Evolutionary conservation across 2,329 filamentous ascomycete genomes (phyloP).

Genomic region (Venturiaceae sp.): DNA sequence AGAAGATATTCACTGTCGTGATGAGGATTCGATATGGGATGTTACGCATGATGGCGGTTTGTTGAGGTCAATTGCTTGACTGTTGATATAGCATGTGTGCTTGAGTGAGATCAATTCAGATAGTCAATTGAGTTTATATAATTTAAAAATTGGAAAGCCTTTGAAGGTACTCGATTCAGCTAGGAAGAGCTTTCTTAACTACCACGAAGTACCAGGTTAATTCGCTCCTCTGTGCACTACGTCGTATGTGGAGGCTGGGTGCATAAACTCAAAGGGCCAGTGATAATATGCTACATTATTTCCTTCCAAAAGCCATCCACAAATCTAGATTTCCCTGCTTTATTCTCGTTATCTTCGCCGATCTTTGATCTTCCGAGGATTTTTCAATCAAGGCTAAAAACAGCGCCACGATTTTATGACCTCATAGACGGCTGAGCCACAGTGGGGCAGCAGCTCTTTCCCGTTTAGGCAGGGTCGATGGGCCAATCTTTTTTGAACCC

Average conservation of each 20-base stretch:
- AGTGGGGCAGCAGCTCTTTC: neutral
- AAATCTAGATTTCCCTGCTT: neutral
- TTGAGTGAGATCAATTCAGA: neutral
- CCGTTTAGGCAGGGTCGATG: neutral
- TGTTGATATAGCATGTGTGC: neutral
- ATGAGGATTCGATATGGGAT: constrained; percentile 11
- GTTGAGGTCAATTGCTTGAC: neutral
- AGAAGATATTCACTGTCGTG: constrained; percentile 11
- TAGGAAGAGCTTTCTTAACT: neutral
- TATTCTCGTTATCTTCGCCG: neutral
- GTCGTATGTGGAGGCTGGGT: neutral
- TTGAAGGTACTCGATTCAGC: too few relatives aligned
- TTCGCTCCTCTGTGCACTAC: neutral
- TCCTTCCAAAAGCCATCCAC: neutral
- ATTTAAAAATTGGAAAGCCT: too few relatives aligned
- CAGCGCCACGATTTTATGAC: neutral
- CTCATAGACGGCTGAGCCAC: neutral
- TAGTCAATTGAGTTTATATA: too few relatives aligned
- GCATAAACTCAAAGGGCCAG: neutral
- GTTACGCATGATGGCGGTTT: neutral
- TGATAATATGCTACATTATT: neutral
- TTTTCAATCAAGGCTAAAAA: neutral
- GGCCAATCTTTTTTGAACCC: too few relatives aligned
- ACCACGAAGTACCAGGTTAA: neutral
- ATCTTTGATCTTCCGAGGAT: neutral